Base-by-base conservation (phyloP, 805 yeast genomes). In the Lipomyces yamadae region DNA sequence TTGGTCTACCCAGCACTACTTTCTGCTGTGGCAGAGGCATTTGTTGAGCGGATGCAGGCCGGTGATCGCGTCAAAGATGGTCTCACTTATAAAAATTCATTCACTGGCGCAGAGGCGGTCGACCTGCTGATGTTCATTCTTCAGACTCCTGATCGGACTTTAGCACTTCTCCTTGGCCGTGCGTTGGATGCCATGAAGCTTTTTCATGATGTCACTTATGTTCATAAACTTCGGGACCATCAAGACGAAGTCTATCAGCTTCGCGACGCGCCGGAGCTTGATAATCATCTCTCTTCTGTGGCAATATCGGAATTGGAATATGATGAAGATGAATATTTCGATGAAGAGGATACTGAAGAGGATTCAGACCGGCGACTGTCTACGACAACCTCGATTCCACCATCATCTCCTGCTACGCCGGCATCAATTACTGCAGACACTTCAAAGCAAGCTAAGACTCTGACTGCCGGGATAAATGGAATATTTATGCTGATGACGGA, bases 171-270 rank as follows among this genome's bases (percentile, higher is more conserved):
- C 42, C 79, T 95, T 60, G 99, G 98, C 35, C 83, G 99, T 70
- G 88, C 98, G 0, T 80, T 95, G 63, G 98, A 95, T 78, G 96
- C 97, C 0, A 98, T 95, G 74, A 91, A 91, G 76, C 86, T 92
- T 64, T 92, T 95, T 78, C 97, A 92, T 75, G 99, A 95, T 79
- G 98, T 93, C 33, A 90, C 97, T 0, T 94, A 94, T 78, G 96
- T 92, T 73, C 98, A 93, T 76, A 83, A 98, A 59, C 81, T 95
- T 62, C 83, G 99, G 71, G 99, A 95, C 78, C 90, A 97, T 0
- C 84, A 83, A 29, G 86, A 84, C 74, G 99, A 95, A 77, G 90
- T 94, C 32, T 95, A 94, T 77, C 96, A 91, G 72, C 91, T 94
- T 24, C 74, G 74, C 11, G 75, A 73, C n/a, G 60, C 68, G 7